phyloP scores from a whole-genome alignment of 371 early-diverging fungal species.

The Paramicrosporidium saccamoebae region DNA sequence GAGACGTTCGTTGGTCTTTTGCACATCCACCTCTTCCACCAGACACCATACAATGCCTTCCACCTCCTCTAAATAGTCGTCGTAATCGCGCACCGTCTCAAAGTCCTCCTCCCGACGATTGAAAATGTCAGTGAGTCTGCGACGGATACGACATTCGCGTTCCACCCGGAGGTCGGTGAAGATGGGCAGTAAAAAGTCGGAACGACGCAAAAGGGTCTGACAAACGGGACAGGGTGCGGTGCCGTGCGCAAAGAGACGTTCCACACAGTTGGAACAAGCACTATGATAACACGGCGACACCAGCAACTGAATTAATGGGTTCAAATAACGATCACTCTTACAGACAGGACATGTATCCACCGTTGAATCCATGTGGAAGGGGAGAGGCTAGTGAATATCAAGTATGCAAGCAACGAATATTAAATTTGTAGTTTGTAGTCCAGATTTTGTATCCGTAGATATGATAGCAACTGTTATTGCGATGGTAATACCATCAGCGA shows the following conservation, averaged over 20 bases:
- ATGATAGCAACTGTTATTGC: no score
- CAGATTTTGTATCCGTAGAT: no score
- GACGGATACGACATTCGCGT: constrained; percentile 67
- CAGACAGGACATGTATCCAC: constrained; percentile 87
- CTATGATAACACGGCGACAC: constrained; percentile 93
- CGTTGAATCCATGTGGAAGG: no score
- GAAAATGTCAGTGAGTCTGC: constrained; percentile 35
- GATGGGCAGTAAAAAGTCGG: constrained; percentile 46
- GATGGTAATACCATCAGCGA: no score
- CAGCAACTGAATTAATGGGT: constrained; percentile 58
- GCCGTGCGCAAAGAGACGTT: constrained; percentile 40
- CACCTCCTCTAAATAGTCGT: constrained; percentile 66
- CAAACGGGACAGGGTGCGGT: constrained; percentile 80
- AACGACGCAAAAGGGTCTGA: constrained; percentile 34
- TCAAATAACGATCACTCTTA: constrained; percentile 69
- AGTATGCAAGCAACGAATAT: constrained; percentile 5
- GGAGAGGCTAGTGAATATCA: constrained; percentile 5
- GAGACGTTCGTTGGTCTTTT: constrained; percentile 42
- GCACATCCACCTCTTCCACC: constrained; percentile 45
- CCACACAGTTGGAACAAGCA: constrained; percentile 75
- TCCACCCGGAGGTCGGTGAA: constrained; percentile 81
- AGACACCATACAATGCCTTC: constrained; percentile 63
- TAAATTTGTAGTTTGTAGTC: no score
- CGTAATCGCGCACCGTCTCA: constrained; percentile 24
- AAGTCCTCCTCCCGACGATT: constrained; percentile 77